phyloP scores from a whole-genome alignment of 306 rosid species.

The Carpinus fangiana region DNA sequence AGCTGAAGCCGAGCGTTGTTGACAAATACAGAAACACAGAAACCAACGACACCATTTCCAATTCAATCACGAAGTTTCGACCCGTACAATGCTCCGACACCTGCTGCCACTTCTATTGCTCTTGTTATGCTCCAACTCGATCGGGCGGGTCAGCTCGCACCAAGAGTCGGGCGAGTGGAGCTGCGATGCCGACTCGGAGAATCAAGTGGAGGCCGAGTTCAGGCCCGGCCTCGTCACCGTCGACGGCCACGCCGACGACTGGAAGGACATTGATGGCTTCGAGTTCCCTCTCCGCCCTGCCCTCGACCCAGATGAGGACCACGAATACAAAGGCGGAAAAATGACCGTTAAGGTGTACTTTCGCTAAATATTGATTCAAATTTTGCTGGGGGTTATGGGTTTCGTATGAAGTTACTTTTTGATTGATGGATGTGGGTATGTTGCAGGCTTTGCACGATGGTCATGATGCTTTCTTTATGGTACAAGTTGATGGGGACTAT shows the following conservation, averaged over 20 bases:
- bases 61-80: neutral
- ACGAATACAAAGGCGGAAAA: conserved; percentile 71
- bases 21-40: neutral
- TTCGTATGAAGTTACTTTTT: neutral
- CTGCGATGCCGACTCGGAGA: conserved; percentile 69
- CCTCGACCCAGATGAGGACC: conserved; percentile 74
- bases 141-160: conserved; percentile 61
- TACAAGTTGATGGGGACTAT: conserved; percentile 79
- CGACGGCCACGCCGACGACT: conserved; percentile 89
- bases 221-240: conserved; percentile 72
- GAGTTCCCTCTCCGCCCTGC: conserved; percentile 86
- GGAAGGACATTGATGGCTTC: conserved; percentile 79
- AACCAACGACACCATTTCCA: neutral
- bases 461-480: conserved; percentile 71
- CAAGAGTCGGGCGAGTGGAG: conserved; percentile 81
- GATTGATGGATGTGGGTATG: conserved; percentile 8
- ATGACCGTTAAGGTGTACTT: conserved; percentile 71
- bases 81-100: conserved; percentile 42
- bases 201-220: conserved; percentile 59
- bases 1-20: too few relatives aligned
- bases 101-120: conserved; percentile 27
- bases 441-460: conserved; percentile 91
- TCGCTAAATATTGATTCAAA: neutral
- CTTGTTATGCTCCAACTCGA: conserved; percentile 23
- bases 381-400: neutral